Evolutionary conservation across 306 rosid species (phyloP), one percentile per base, ranked within the genome.

Genomic region (Hippophae rhamnoides): DNA sequence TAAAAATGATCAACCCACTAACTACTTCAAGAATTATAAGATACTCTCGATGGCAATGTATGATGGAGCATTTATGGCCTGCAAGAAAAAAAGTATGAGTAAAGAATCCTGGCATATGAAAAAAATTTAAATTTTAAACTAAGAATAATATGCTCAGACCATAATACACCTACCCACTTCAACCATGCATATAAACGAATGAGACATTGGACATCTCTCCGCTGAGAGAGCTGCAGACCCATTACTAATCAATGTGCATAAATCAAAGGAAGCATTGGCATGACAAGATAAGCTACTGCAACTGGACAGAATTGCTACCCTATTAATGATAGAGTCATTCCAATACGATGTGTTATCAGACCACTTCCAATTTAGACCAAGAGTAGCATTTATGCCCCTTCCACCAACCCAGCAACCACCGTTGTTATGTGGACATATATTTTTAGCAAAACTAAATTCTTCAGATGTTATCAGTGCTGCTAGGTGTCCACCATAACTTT

Each of bases 391-490:
- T 51, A 61, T 48, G 18, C 62, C 77, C 68, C 83, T 74, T 61
- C 96, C 98, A 59, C 95, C 95, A 76, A 87, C 73, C 98, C 98
- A 92, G 75, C 96, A 92, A 62, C 85, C 80, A 57, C 70, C 62
- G 14, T 54, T 57, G 51, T 51, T 63, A 47, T 69, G 69, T 42
- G 65, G 66, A 74, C 93, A 92, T 41, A 87, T 66, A 65, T 66
- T 76, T 68, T 60, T 82, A 65, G 77, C 86, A 78, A 81, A 76
- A 65, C 55, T 54, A 12, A 85, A 72, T 43, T 88, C 98, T 63
- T 80, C 77, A 68, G 72, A 62, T 13, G 88, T 81, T 48, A 25
- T 10, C 60, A 82, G 58, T 65, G 85, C 84, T 41, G 79, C 88
- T 63, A 92, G 85, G 65, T 83, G 79, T 53, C 98, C 98, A 42